Conservation (phyloP, 2,329 filamentous ascomycete species). For the Cladosporium phlei region DNA sequence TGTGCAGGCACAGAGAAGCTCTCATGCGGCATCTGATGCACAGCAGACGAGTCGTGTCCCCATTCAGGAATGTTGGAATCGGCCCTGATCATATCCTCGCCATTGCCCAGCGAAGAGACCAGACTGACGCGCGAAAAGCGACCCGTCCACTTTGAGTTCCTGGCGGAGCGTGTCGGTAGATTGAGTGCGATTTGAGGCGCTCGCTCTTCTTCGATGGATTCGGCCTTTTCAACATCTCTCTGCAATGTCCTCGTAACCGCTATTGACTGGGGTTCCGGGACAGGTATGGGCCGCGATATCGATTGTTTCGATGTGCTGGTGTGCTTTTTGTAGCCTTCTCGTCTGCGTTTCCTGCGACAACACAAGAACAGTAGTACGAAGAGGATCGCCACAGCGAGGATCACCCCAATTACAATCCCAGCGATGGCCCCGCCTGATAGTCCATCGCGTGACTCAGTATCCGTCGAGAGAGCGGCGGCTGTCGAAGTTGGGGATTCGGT, state of each 20-base stretch:
- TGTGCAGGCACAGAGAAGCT: slow-evolving; percentile 42
- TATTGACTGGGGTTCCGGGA: slow-evolving; percentile 26
- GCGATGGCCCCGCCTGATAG: slow-evolving; percentile 28
- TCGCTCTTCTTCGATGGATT: slow-evolving; percentile 21
- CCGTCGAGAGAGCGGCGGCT: slow-evolving; percentile 8
- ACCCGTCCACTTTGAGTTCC: slow-evolving; percentile 26
- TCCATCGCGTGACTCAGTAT: neutral
- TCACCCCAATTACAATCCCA: slow-evolving; percentile 30
- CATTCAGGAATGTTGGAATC: slow-evolving; percentile 37
- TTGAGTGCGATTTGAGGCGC: slow-evolving; percentile 37
- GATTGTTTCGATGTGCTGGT: slow-evolving; percentile 28
- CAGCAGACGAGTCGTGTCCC: slow-evolving; percentile 33
- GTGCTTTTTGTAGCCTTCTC: slow-evolving; percentile 16
- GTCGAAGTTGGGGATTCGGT: slow-evolving; percentile 2
- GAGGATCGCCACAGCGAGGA: slow-evolving; percentile 25
- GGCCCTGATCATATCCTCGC: slow-evolving; percentile 36
- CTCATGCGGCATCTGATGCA: slow-evolving; percentile 37
- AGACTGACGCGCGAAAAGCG: slow-evolving; percentile 33
- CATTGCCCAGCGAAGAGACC: slow-evolving; percentile 35
- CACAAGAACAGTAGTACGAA: slow-evolving; percentile 24
- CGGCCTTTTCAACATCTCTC: slow-evolving; percentile 37
- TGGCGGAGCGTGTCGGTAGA: slow-evolving; percentile 24
- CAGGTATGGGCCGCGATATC: slow-evolving; percentile 39
- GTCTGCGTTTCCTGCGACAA: slow-evolving; percentile 22
- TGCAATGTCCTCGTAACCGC: slow-evolving; percentile 23